phyloP scores from a whole-genome alignment of 1,284 basidiomycete genomes.

The Moniliophthora roreri region DNA sequence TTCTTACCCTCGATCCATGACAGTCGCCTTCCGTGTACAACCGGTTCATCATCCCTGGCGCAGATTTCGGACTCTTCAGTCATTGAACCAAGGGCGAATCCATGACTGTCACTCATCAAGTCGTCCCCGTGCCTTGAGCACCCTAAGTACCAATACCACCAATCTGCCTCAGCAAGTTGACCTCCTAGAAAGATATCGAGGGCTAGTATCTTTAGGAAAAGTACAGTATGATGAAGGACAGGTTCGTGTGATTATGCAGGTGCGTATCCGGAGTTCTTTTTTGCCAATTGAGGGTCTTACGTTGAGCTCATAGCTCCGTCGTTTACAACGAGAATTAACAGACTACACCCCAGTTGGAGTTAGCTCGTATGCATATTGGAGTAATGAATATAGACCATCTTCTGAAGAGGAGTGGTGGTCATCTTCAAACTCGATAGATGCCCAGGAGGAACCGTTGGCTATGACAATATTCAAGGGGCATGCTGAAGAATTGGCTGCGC shows the following conservation, averaged over 20 bases:
- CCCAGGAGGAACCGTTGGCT: slow-evolving; percentile 20
- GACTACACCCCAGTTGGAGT: slow-evolving; percentile 33
- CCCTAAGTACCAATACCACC: no score
- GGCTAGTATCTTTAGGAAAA: slow-evolving; percentile 46
- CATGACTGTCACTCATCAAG: no score
- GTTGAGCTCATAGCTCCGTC: slow-evolving; percentile 38
- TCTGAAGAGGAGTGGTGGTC: slow-evolving; percentile 12
- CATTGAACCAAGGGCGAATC: no score
- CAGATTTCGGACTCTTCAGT: no score
- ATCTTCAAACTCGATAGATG: slow-evolving; percentile 5
- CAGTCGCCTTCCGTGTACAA: no score
- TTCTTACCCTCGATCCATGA: no score
- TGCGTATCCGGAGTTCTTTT: slow-evolving; percentile 26
- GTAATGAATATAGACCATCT: slow-evolving; percentile 13
- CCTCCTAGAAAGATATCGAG: slow-evolving; percentile 48
- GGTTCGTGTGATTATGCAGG: slow-evolving; percentile 63
- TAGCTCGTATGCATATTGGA: slow-evolving; percentile 25
- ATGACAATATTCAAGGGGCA: slow-evolving; percentile 55
- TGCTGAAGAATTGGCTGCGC: slow-evolving; percentile 53
- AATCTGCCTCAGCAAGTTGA: slow-evolving; percentile 35
- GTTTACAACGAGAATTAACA: slow-evolving; percentile 43
- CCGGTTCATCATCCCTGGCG: no score
- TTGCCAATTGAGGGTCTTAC: not conserved
- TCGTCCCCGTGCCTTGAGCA: no score
- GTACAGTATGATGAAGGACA: slow-evolving; percentile 67